Percentiles rank a stretch among this genome's conserved stretches.
Evolutionary conservation across 2,329 filamentous ascomycete species (phyloP).

Genomic region (Penicillium rolfsii): DNA sequence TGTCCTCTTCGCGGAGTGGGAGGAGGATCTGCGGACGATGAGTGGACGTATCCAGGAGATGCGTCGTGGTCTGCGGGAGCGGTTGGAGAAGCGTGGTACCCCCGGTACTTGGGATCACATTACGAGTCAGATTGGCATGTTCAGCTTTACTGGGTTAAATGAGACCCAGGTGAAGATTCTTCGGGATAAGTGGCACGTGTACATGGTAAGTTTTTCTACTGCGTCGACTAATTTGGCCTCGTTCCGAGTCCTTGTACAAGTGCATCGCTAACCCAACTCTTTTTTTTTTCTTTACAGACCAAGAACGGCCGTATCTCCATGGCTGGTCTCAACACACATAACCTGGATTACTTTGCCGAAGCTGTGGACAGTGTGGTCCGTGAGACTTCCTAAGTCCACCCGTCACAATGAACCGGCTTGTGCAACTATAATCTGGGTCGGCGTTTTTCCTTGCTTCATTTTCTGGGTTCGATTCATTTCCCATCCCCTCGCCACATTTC

Average conservation of each 20-base stretch:
- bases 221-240: too few relatives aligned
- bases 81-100: constrained; percentile 82
- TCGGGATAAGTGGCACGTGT: constrained; percentile 54
- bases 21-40: constrained; percentile 90
- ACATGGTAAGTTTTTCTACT: constrained; percentile 46
- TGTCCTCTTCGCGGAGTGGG: constrained; percentile 84
- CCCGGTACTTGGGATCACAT: constrained; percentile 96
- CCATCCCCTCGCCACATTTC: not conserved
- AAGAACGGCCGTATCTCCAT: constrained; percentile 99
- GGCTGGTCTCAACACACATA: constrained; percentile 92
- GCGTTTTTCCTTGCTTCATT: constrained; percentile 11
- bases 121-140: constrained; percentile 99
- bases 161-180: constrained; percentile 53
- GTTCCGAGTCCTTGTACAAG: too few relatives aligned
- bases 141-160: constrained; percentile 71
- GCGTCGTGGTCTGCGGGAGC: constrained; percentile 74
- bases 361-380: constrained; percentile 82
- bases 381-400: constrained; percentile 36
- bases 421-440: constrained; percentile 3
- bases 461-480: not conserved
- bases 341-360: constrained; percentile 90
- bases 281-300: constrained; percentile 53
- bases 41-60: constrained; percentile 92
- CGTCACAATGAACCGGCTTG: not conserved
- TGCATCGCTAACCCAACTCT: not conserved